phyloP scores from a whole-genome alignment of 192 early-diverging fungal species.

The Rhizophagus sp. region DNA sequence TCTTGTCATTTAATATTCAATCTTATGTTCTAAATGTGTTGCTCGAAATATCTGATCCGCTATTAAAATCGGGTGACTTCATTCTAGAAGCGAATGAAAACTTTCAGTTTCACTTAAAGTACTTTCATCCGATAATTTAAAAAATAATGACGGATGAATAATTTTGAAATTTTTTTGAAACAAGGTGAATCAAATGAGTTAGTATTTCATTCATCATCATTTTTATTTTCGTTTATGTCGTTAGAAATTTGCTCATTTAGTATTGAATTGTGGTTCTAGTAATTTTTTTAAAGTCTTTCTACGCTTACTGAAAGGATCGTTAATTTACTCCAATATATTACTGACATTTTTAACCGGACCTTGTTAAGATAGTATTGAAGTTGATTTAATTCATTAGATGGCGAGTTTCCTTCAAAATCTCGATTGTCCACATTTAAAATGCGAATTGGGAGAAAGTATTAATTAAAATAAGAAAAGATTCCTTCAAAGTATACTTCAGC shows the following conservation, averaged over 20 bases:
- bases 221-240: not conserved
- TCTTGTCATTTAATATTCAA: conserved; percentile 2
- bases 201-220: not conserved
- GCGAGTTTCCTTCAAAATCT: not conserved
- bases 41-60: not conserved
- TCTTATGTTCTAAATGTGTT: not conserved
- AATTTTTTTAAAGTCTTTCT: not conserved
- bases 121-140: not conserved
- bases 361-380: not conserved
- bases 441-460: not conserved
- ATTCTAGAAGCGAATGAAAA: not conserved
- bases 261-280: not conserved
- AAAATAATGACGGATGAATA: not conserved
- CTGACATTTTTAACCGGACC: not conserved
- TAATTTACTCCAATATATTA: not conserved
- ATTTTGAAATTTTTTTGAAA: not conserved
- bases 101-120: not conserved
- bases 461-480: not conserved
- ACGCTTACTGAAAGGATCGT: not conserved
- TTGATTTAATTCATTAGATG: not conserved
- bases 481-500: not conserved
- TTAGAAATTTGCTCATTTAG: not conserved
- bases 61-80: not conserved
- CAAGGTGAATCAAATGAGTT: too few relatives aligned
- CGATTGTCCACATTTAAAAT: not conserved